Conservation (phyloP, 768 basidiomycete species). For the Lentinula sp. region DNA sequence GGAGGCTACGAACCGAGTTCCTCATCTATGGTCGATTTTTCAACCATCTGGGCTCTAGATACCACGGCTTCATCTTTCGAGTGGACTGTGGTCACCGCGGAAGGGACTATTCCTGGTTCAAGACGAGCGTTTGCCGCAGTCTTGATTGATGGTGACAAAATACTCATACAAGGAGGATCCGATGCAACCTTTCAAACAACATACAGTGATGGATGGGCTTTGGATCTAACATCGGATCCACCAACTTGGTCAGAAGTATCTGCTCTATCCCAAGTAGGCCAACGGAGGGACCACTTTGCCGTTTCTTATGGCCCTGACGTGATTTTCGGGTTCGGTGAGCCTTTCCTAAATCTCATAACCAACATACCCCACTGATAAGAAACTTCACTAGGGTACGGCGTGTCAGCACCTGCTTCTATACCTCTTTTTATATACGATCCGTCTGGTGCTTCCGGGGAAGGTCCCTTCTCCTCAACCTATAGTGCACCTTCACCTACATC, state of each 20-base stretch:
- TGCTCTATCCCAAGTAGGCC: slow-evolving; percentile 51
- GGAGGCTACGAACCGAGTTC: slow-evolving; percentile 61
- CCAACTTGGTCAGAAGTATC: slow-evolving; percentile 54
- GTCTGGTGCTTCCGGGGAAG: slow-evolving; percentile 12
- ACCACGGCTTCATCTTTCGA: slow-evolving; percentile 35
- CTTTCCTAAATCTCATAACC: slow-evolving; percentile 6
- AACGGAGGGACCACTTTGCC: slow-evolving; percentile 72
- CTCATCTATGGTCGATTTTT: slow-evolving; percentile 45
- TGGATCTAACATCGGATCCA: slow-evolving; percentile 49
- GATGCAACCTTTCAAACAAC: slow-evolving; percentile 48
- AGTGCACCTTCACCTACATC: slow-evolving; percentile 27
- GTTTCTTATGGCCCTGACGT: slow-evolving; percentile 53
- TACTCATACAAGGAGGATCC: slow-evolving; percentile 78
- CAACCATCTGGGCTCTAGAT: slow-evolving; percentile 59
- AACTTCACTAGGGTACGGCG: slow-evolving; percentile 35
- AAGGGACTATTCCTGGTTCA: slow-evolving; percentile 41
- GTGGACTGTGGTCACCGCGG: slow-evolving; percentile 46
- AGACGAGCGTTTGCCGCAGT: slow-evolving; percentile 60
- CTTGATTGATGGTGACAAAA: slow-evolving; percentile 36
- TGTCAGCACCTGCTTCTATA: slow-evolving; percentile 46
- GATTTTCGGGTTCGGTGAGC: slow-evolving; percentile 74
- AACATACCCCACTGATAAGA: background rate
- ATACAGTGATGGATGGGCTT: slow-evolving; percentile 67
- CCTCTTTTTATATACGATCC: slow-evolving; percentile 49
- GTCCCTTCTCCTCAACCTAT: slow-evolving; percentile 36